Evolutionary conservation across 139 green algal species (phyloP).

Genomic region (Axilococcus clingmanii): DNA sequence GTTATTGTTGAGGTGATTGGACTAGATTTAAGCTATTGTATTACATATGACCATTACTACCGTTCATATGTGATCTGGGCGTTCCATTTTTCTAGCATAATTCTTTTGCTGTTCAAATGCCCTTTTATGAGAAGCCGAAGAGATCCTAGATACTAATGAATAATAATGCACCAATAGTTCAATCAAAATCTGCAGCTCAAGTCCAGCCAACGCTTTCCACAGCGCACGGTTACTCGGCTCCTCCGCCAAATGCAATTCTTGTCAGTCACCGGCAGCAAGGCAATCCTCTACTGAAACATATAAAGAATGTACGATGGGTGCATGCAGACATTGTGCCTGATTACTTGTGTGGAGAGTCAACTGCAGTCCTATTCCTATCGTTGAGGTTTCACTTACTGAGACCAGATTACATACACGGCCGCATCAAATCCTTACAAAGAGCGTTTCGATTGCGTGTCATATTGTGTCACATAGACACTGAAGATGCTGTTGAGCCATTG

Average conservation of each 20-base stretch:
- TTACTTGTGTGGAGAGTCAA: conserved; percentile 56
- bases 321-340: conserved; percentile 75
- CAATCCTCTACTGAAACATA: conserved; percentile 82
- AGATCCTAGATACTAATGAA: too few species aligned
- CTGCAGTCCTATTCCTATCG: conserved; percentile 67
- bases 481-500: conserved; percentile 70
- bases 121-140: too few species aligned
- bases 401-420: conserved; percentile 77
- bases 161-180: too few species aligned
- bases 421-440: conserved; percentile 68
- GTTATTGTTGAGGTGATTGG: too few species aligned
- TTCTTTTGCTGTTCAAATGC: too few species aligned
- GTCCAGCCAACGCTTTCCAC: too few species aligned
- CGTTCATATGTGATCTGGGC: too few species aligned
- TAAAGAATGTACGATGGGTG: conserved; percentile 75
- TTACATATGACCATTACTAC: too few species aligned
- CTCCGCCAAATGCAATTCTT: conserved; percentile 58
- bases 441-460: conserved; percentile 69
- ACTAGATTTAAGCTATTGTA: too few species aligned
- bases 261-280: conserved; percentile 69
- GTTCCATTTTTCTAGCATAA: too few species aligned
- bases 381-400: conserved; percentile 87
- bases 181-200: too few species aligned
- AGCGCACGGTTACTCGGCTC: too few species aligned
- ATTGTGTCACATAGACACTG: conserved; percentile 78